Evolutionary conservation across 192 early-diverging fungal species (phyloP).

Genomic region (Thamnidium elegans): DNA sequence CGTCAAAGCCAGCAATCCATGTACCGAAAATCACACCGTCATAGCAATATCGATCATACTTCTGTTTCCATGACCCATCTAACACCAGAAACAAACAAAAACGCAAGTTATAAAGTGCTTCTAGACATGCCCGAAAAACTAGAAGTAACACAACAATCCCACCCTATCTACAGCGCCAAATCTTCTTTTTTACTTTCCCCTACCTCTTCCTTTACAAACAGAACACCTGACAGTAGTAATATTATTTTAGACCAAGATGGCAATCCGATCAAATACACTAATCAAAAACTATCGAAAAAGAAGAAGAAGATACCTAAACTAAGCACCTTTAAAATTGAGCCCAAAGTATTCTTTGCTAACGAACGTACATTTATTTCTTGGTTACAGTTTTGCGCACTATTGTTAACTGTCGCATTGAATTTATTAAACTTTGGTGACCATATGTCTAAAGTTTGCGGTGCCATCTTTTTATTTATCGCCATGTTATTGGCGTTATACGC

Average conservation of each 20-base stretch:
- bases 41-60: not conserved
- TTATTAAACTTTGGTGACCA: constrained; percentile 74
- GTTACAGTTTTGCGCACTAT: constrained; percentile 71
- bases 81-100: too few relatives aligned
- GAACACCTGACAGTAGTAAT: not conserved
- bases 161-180: not conserved
- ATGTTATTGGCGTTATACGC: constrained; percentile 16
- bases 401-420: constrained; percentile 65
- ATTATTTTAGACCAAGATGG: not conserved
- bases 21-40: not conserved
- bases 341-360: constrained; percentile 87
- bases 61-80: too few relatives aligned
- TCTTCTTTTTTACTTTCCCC: not conserved
- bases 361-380: constrained; percentile 85
- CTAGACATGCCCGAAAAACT: not conserved
- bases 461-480: constrained; percentile 36
- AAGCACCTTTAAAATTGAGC: constrained; percentile 65
- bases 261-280: not conserved
- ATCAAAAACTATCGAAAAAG: not conserved
- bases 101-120: not conserved
- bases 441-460: constrained; percentile 49
- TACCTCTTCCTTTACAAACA: not conserved
- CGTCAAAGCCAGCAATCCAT: not conserved
- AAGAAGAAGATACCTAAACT: not conserved
- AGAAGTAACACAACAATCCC: not conserved